Percentiles rank a stretch among this genome's conserved stretches.
These are phyloP conservation scores for Nothophaeocryptopus gaeumannii DNA, from an alignment of 2,329 filamentous ascomycete genomes.

Conservation along the genomic window DNA sequence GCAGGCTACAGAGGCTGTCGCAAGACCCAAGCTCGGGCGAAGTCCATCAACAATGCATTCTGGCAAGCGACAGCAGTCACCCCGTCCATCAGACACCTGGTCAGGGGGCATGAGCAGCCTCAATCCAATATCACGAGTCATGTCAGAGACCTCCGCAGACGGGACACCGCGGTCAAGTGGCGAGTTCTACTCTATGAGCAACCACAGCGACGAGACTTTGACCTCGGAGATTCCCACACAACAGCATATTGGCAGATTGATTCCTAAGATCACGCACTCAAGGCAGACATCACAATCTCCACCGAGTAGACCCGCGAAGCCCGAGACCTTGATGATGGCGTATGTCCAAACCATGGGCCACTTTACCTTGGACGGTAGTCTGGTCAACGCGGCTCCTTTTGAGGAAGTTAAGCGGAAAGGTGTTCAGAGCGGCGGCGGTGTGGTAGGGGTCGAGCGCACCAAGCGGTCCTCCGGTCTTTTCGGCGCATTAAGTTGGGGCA, in stretches of 20 bases:
- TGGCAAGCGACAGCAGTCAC: conserved; percentile 33
- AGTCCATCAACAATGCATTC: conserved; percentile 36
- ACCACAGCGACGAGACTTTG: conserved; percentile 89
- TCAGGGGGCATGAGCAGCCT: conserved; percentile 48
- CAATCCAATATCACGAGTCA: conserved; percentile 62
- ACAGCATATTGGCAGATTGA: conserved; percentile 48
- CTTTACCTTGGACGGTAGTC: conserved; percentile 85
- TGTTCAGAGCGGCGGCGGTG: conserved; percentile 78
- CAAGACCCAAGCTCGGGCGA: conserved; percentile 27
- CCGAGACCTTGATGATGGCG: conserved; percentile 93
- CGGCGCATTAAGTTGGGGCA: conserved; percentile 81
- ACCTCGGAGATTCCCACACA: conserved; percentile 73
- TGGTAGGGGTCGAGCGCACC: conserved; percentile 72
- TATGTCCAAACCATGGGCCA: conserved; percentile 92
- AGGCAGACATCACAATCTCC: conserved; percentile 44
- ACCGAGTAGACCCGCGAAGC: conserved; percentile 46
- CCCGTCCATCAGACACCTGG: conserved; percentile 36
- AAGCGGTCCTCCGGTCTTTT: conserved; percentile 78
- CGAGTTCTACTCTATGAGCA: conserved; percentile 92
- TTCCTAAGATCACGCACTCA: conserved; percentile 45
- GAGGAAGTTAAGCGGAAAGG: conserved; percentile 95
- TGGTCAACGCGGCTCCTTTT: conserved; percentile 85
- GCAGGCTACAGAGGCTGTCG: conserved; percentile 6
- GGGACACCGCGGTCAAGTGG: conserved; percentile 85
- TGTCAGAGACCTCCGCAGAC: conserved; percentile 73